Conservation (phyloP, 2,329 filamentous ascomycete genomes). For the Diaporthe destruens region DNA sequence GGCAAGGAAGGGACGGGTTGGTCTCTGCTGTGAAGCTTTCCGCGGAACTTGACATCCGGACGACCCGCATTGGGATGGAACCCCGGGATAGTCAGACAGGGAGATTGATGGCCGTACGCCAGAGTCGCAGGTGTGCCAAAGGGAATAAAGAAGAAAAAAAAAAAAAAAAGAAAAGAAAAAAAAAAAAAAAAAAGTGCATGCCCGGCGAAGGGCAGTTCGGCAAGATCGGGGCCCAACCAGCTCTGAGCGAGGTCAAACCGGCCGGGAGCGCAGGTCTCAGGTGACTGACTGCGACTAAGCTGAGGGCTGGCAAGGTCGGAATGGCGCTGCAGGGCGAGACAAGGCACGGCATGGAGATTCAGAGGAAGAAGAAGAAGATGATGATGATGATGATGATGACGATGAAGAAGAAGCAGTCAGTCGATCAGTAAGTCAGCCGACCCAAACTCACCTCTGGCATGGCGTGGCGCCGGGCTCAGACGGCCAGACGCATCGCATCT, state of each 20-base stretch:
- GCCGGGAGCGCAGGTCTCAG: slow-evolving; percentile 14
- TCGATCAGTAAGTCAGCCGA: too few species aligned
- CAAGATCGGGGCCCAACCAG: slow-evolving; percentile 3
- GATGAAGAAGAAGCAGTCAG: too few species aligned
- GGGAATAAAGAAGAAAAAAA: too few species aligned
- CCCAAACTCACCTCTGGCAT: slow-evolving; percentile 39
- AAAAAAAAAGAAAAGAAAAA: too few species aligned
- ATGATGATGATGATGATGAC: too few species aligned
- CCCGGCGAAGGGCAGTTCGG: neutral
- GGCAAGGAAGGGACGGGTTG: neutral
- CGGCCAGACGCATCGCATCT: slow-evolving; percentile 42
- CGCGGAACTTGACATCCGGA: slow-evolving; percentile 9
- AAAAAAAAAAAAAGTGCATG: neutral
- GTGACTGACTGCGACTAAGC: neutral
- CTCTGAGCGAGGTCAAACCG: neutral
- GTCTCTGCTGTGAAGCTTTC: slow-evolving; percentile 3
- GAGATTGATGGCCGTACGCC: neutral
- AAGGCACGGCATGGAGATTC: too few species aligned
- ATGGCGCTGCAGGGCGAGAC: neutral
- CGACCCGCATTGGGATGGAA: slow-evolving; percentile 18
- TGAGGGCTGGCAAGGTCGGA: neutral
- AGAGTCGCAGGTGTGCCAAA: neutral
- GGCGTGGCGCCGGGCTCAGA: slow-evolving; percentile 42
- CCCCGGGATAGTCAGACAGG: slow-evolving; percentile 1
- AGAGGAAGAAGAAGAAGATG: too few species aligned